Percentiles rank a stretch among this genome's conserved stretches.
phyloP scores from a whole-genome alignment of 139 green algal species.

The Chlamydomonas urium region DNA sequence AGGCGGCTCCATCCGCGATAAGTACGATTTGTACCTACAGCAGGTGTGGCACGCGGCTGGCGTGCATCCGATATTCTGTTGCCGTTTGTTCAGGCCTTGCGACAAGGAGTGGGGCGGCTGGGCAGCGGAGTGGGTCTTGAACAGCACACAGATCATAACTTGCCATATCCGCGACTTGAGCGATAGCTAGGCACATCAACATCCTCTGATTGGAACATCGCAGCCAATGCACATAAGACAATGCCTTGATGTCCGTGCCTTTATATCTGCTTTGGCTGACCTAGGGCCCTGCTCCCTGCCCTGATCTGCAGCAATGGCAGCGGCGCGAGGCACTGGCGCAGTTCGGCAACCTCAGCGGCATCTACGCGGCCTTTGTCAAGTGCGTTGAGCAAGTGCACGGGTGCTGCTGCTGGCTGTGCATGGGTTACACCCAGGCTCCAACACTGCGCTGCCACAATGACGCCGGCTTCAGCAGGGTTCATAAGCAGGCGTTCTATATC shows the following conservation, averaged over 20 bases:
- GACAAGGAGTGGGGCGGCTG: not conserved
- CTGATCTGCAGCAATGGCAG: constrained; percentile 47
- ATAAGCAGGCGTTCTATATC: no score
- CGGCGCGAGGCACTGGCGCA: constrained; percentile 33
- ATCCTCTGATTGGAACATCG: not conserved
- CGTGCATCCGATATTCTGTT: not conserved
- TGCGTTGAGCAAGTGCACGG: not conserved
- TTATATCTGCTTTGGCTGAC: no score
- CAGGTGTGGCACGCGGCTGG: not conserved
- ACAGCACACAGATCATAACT: not conserved
- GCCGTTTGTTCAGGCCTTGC: not conserved
- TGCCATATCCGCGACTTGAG: not conserved
- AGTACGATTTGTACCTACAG: constrained; percentile 16
- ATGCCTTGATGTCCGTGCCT: not conserved
- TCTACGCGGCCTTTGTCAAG: constrained; percentile 44
- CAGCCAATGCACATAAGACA: not conserved
- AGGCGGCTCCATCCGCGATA: constrained; percentile 28
- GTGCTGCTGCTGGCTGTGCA: not conserved
- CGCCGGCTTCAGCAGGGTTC: no score
- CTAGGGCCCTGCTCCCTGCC: no score
- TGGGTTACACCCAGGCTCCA: not conserved
- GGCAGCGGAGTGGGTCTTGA: no score
- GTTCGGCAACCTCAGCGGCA: constrained; percentile 31
- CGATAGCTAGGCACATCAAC: not conserved
- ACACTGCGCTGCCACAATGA: not conserved